phyloP scores from a whole-genome alignment of 805 yeast species.

The Metschnikowia noctiluminum region DNA sequence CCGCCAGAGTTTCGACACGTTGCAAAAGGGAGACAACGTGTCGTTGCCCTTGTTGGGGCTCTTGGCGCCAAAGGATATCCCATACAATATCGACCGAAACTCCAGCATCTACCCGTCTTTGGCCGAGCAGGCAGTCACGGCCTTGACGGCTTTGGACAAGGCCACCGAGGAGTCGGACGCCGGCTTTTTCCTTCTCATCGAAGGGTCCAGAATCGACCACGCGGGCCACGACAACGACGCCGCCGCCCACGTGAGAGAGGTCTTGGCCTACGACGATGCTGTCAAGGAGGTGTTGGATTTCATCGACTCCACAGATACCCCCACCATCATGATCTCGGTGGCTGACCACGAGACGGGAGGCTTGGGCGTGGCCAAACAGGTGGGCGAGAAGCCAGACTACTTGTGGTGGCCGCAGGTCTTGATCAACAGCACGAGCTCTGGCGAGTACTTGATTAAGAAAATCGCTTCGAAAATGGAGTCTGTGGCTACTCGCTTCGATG shows the following conservation, averaged over 20 bases:
- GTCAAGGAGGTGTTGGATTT: conserved; percentile 69
- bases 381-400: conserved; percentile 72
- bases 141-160: conserved; percentile 59
- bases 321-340: conserved; percentile 74
- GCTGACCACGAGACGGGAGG: conserved; percentile 98
- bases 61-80: conserved; percentile 72
- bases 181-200: conserved; percentile 82
- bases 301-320: conserved; percentile 63
- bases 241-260: conserved; percentile 89
- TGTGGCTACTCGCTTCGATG: conserved; percentile 33
- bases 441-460: conserved; percentile 59
- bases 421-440: conserved; percentile 65
- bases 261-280: conserved; percentile 79
- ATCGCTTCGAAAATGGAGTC: conserved; percentile 34
- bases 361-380: conserved; percentile 77
- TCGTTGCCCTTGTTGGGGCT: conserved; percentile 72
- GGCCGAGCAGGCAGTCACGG: conserved; percentile 72
- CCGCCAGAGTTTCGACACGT: conserved; percentile 53
- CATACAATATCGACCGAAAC: conserved; percentile 78
- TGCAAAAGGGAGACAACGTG: conserved; percentile 57
- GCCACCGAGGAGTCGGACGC: conserved; percentile 70
- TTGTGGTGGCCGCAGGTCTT: conserved; percentile 81
- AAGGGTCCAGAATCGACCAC: conserved; percentile 92
- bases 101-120: conserved; percentile 62
- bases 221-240: conserved; percentile 94